These are phyloP conservation scores for Lobulomyces angularis DNA, from an alignment of 192 early-diverging fungal genomes.

Conservation along the genomic window DNA sequence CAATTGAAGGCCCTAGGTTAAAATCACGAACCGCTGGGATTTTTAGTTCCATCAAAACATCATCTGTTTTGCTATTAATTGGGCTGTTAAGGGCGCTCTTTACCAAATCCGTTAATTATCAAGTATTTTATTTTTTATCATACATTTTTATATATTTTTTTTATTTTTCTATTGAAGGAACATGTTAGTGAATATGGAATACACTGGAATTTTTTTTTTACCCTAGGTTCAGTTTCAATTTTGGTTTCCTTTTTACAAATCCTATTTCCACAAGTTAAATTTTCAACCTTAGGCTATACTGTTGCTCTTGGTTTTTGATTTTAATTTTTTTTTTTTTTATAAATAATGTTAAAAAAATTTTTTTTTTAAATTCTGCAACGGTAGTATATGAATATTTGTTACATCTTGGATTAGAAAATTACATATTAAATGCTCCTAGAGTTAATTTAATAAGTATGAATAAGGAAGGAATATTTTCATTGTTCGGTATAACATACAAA, in stretches of 20 bases:
- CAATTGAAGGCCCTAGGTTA: no score
- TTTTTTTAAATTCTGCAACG: not conserved
- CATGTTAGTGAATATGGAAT: slow-evolving; percentile 90
- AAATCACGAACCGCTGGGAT: no score
- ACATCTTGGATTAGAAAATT: slow-evolving; percentile 48
- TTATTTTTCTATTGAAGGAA: slow-evolving; percentile 45
- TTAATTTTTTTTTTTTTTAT: slow-evolving; percentile 12
- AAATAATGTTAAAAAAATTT: not conserved
- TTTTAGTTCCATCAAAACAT: slow-evolving; percentile 30
- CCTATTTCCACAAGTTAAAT: slow-evolving; percentile 35
- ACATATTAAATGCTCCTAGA: slow-evolving; percentile 64
- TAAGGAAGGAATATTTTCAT: slow-evolving; percentile 79
- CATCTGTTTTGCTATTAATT: slow-evolving; percentile 58
- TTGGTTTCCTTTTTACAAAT: slow-evolving; percentile 53
- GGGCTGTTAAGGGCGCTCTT: slow-evolving; percentile 58
- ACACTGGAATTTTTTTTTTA: slow-evolving; percentile 99
- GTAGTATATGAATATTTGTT: slow-evolving; percentile 54
- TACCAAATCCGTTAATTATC: slow-evolving; percentile 78
- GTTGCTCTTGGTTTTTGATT: slow-evolving; percentile 28
- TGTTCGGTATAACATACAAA: slow-evolving; percentile 35
- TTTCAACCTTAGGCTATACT: slow-evolving; percentile 47
- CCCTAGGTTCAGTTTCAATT: slow-evolving; percentile 72
- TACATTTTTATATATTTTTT: slow-evolving; percentile 2
- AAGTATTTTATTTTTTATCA: slow-evolving; percentile 40
- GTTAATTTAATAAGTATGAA: slow-evolving; percentile 65